These are phyloP conservation scores for Penicillium sp. DNA, from an alignment of 2,329 filamentous ascomycete genomes.

Conservation along the genomic window DNA sequence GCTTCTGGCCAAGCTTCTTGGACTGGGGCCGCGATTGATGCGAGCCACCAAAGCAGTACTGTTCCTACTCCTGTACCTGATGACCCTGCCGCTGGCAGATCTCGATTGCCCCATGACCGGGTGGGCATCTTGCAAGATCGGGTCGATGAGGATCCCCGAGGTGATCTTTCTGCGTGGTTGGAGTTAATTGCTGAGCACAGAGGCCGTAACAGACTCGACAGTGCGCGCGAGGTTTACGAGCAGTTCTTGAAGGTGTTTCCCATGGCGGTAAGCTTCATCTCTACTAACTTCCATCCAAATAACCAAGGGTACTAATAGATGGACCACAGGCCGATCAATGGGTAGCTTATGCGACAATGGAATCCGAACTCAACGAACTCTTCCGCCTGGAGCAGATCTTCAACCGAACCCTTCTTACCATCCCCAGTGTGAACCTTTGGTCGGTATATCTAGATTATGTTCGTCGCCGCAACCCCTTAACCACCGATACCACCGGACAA, in stretches of 20 bases:
- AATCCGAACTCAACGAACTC: conserved; percentile 82
- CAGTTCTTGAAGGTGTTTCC: conserved; percentile 88
- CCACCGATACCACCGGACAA: conserved; percentile 70
- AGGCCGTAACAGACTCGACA: conserved; percentile 76
- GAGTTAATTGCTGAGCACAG: conserved; percentile 82
- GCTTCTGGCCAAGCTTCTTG: conserved; percentile 39
- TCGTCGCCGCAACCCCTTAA: conserved; percentile 84
- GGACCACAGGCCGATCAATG: conserved; percentile 77
- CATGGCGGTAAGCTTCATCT: conserved; percentile 68
- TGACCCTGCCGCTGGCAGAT: conserved; percentile 46
- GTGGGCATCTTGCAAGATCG: conserved; percentile 83
- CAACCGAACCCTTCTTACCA: conserved; percentile 71
- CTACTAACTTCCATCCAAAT: background rate
- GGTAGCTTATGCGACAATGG: conserved; percentile 85
- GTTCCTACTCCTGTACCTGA: conserved; percentile 43
- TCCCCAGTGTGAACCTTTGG: conserved; percentile 86
- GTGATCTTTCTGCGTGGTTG: conserved; percentile 90
- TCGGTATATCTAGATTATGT: conserved; percentile 94
- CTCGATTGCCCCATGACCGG: conserved; percentile 68
- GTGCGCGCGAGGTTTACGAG: conserved; percentile 76
- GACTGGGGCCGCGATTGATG: conserved; percentile 30
- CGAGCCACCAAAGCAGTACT: conserved; percentile 37
- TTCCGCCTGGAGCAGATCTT: conserved; percentile 80
- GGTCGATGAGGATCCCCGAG: conserved; percentile 87
- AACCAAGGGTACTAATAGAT: background rate